Evolutionary conservation across 1,284 basidiomycete genomes (phyloP), one percentile per base, ranked within the genome.

Genomic region (Heliocybe sulcata): DNA sequence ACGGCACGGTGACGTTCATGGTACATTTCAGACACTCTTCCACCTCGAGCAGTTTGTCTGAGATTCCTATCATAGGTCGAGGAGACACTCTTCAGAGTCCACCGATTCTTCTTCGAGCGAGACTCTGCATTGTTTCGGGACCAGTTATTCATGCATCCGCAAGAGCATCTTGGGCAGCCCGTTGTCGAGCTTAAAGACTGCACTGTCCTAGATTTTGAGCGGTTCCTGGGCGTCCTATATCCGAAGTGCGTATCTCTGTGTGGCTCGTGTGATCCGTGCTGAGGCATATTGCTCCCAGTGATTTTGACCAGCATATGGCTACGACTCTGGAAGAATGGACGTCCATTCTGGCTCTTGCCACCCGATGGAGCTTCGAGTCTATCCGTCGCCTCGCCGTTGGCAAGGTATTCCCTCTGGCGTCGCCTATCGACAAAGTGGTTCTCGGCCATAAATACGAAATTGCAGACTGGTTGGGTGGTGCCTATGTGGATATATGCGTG

Each of bases 161-260:
- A 14, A 16, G 14, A 6, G 23, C 27, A 12, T 16, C 11, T 6
- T 16, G 12, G 16, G 47, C 6, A 49, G 10, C n/a, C 47, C 14
- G n/a, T 49, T 4, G 22, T 49, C 14, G 27, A 94, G 72, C 60
- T 81, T 79, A 73, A 83, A 93, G 35, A 83, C 69, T 64, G 93
- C 82, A 27, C 90, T 89, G 56, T 85, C 76, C 80, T 83, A 10
- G 53, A 54, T 42, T 54, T 54, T 14, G 53, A 54, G 31, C 42
- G 53, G 6, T 54, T 54, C 31, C 42, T 54, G n/a, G 53, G 20
- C n/a, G 45, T 54, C 26, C 29, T 54, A 14, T 54, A 54, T 48
- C 38, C 53, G n/a, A 20, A 16, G 52, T 53, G 35, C n/a, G 52
- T 45, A 25, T 29, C 9, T 12, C 3, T 12, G 20, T 14, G 19